phyloP scores from a whole-genome alignment of 2,329 filamentous ascomycete genomes.

The Fusarium coicis region DNA sequence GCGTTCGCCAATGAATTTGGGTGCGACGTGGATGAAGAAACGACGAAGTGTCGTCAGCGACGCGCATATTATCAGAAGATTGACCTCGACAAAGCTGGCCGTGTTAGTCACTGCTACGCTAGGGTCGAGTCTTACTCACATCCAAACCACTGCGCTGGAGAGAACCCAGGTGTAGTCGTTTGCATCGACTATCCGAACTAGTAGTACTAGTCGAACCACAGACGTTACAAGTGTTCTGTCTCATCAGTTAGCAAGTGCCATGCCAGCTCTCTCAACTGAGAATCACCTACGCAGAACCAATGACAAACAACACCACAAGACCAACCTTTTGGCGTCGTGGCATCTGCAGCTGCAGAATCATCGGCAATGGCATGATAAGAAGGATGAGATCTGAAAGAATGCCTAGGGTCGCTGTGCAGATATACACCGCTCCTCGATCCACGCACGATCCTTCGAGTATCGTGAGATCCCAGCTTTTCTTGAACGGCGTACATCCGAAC shows the following conservation, averaged over 20 bases:
- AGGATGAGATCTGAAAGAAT: constrained; percentile 60
- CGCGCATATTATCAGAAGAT: constrained; percentile 51
- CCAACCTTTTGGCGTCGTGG: constrained; percentile 58
- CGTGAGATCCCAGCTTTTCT: constrained; percentile 45
- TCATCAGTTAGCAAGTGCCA: constrained; percentile 2
- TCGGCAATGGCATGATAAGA: constrained; percentile 58
- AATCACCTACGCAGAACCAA: constrained; percentile 51
- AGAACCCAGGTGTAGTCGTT: constrained; percentile 48
- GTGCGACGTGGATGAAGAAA: constrained; percentile 49
- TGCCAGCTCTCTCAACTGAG: fast-evolving
- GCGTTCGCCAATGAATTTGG: constrained; percentile 38
- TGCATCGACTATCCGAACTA: constrained; percentile 43
- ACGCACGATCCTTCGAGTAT: constrained; percentile 54
- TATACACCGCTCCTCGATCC: constrained; percentile 42
- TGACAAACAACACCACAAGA: constrained; percentile 56
- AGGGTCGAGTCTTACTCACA: constrained; percentile 34
- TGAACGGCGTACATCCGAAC: constrained; percentile 53
- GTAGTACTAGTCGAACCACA: constrained; percentile 46
- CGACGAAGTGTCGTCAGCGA: constrained; percentile 51
- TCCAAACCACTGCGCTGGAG: constrained; percentile 44
- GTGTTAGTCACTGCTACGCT: constrained; percentile 4
- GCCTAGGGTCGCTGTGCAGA: constrained; percentile 56
- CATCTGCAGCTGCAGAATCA: constrained; percentile 57
- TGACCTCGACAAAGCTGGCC: constrained; percentile 49
- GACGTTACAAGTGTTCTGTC: constrained; percentile 52